phyloP scores from a whole-genome alignment of 2,329 filamentous ascomycete species.

The Cladophialophora yegresii region DNA sequence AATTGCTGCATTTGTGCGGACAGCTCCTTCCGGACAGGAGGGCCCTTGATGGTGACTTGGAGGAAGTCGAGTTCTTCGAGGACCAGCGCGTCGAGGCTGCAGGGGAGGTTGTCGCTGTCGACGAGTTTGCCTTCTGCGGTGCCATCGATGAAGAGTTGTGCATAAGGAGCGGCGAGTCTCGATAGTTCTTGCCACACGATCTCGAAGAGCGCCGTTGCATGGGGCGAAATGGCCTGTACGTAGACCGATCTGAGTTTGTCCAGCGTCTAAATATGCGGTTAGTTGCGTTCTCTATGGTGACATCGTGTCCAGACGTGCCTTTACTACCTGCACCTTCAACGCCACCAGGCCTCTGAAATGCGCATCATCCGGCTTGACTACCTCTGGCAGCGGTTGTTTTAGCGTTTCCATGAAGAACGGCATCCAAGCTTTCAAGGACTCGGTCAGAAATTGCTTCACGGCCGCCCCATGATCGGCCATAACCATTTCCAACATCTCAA shows the following conservation, averaged over 20 bases:
- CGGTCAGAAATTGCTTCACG: constrained; percentile 85
- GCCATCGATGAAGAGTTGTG: constrained; percentile 80
- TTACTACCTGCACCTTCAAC: constrained; percentile 90
- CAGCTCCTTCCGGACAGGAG: constrained; percentile 86
- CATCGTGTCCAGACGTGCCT: constrained; percentile 47
- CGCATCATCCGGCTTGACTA: constrained; percentile 44
- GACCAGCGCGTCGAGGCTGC: constrained; percentile 89
- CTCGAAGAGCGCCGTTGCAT: constrained; percentile 80
- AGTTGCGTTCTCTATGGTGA: constrained; percentile 16
- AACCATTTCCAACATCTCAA: constrained; percentile 95
- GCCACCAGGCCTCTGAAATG: constrained; percentile 79
- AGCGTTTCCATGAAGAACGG: constrained; percentile 83
- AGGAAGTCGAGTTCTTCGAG: constrained; percentile 94
- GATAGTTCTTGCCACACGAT: constrained; percentile 87
- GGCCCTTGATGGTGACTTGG: constrained; percentile 83
- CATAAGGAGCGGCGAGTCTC: constrained; percentile 70
- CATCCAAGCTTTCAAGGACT: constrained; percentile 79
- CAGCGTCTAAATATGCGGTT: constrained; percentile 61
- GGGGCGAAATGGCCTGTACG: constrained; percentile 74
- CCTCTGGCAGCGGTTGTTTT: constrained; percentile 67
- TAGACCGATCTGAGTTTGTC: constrained; percentile 87
- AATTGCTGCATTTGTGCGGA: constrained; percentile 70
- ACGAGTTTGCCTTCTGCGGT: constrained; percentile 77
- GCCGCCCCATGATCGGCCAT: constrained; percentile 87
- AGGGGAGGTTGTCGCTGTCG: constrained; percentile 86